phyloP scores from a whole-genome alignment of 441 rosid species.

The Bocquillonia castaneifolia region DNA sequence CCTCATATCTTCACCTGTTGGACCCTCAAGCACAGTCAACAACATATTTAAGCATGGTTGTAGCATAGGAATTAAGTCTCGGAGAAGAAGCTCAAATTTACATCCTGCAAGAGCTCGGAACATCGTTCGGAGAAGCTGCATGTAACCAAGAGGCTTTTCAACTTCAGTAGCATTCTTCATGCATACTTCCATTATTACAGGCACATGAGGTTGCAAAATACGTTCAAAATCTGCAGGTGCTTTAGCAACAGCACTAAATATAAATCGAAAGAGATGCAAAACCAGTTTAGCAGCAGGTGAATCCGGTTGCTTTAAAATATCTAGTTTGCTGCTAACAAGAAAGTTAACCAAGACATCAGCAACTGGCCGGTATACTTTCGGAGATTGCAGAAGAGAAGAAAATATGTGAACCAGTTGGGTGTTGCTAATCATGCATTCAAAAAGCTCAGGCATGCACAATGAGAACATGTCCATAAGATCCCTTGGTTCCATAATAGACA shows the following conservation, averaged over 20 bases:
- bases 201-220: conserved; percentile 89
- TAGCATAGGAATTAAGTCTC: conserved; percentile 80
- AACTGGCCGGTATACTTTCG: conserved; percentile 79
- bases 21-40: conserved; percentile 94
- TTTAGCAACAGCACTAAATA: conserved; percentile 86
- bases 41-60: conserved; percentile 93
- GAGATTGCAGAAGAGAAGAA: conserved; percentile 73
- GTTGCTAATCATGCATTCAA: conserved; percentile 91
- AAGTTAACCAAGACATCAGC: conserved; percentile 91
- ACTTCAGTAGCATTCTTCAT: conserved; percentile 91
- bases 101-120: conserved; percentile 94
- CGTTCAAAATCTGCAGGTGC: conserved; percentile 94
- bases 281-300: conserved; percentile 79
- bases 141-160: conserved; percentile 86
- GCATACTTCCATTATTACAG: conserved; percentile 89
- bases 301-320: conserved; percentile 76
- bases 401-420: conserved; percentile 83
- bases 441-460: conserved; percentile 92
- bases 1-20: conserved; percentile 86
- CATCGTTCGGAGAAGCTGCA: conserved; percentile 90
- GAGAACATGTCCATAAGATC: conserved; percentile 99
- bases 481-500: conserved; percentile 94
- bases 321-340: conserved; percentile 83
- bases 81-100: conserved; percentile 82
- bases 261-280: conserved; percentile 78